Conservation (phyloP, 2,329 filamentous ascomycete species). For the Grosmannia serpens region DNA sequence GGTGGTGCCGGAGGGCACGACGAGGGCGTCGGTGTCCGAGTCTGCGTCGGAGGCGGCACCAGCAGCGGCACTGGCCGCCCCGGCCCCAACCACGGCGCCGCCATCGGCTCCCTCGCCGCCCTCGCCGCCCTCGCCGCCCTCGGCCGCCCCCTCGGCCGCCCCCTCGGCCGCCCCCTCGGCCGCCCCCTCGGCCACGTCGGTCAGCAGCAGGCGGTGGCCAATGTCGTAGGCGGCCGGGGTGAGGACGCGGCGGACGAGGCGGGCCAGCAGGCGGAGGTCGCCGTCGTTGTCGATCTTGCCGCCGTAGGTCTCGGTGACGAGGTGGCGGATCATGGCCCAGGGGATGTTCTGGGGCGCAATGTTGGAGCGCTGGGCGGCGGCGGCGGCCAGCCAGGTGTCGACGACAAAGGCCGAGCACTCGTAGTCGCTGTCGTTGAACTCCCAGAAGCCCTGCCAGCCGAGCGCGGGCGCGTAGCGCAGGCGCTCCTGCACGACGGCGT, state of each 20-base stretch:
- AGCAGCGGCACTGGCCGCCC: too few species aligned
- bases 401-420: conserved; percentile 96
- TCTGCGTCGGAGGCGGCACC: conserved; percentile 29
- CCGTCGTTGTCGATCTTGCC: conserved; percentile 91
- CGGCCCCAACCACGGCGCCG: too few species aligned
- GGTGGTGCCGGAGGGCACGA: conserved; percentile 68
- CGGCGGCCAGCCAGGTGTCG: conserved; percentile 81
- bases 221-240: conserved; percentile 86
- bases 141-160: background rate
- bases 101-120: too few species aligned
- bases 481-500: conserved; percentile 91
- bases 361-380: conserved; percentile 78
- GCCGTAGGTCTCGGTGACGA: conserved; percentile 90
- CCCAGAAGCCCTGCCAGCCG: conserved; percentile 99
- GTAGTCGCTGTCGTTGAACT: conserved; percentile 99
- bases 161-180: background rate
- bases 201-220: conserved; percentile 77
- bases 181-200: conserved; percentile 23
- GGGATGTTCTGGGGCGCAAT: conserved; percentile 88
- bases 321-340: conserved; percentile 87
- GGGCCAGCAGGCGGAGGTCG: conserved; percentile 64
- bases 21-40: conserved; percentile 45
- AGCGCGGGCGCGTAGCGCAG: conserved; percentile 86
- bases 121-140: background rate
- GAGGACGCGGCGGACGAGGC: conserved; percentile 66